Conservation (phyloP, 1,284 basidiomycete species). For the Apiotrichum veenhuisii region DNA sequence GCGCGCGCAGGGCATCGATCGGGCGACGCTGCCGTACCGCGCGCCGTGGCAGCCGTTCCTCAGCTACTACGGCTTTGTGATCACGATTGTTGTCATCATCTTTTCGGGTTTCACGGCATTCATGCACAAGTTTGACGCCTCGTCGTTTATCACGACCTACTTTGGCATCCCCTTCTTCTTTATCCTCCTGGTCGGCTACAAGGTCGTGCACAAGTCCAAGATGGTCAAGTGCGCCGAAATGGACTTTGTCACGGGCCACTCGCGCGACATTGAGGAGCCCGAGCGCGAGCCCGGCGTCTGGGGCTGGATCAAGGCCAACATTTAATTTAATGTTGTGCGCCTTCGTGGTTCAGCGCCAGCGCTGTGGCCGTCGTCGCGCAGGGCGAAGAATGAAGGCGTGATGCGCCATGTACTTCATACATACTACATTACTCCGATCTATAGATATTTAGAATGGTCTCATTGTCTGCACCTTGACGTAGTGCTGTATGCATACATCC, state of each 20-base stretch:
- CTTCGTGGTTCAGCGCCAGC: too few species aligned
- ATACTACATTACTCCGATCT: too few species aligned
- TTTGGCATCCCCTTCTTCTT: constrained; percentile 28
- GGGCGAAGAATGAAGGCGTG: too few species aligned
- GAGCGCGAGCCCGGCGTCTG: constrained; percentile 28
- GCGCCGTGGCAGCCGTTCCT: constrained; percentile 50
- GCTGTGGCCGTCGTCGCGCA: too few species aligned
- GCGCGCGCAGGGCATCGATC: constrained; percentile 61
- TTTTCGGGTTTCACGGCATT: constrained; percentile 29
- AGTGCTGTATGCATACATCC: neutral
- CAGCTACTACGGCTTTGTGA: constrained; percentile 26
- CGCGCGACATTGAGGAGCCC: constrained; percentile 1
- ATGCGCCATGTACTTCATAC: too few species aligned
- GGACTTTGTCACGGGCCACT: constrained; percentile 21
- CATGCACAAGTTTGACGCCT: constrained; percentile 28
- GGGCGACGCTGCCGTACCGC: constrained; percentile 60
- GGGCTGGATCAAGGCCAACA: constrained; percentile 21
- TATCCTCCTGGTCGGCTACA: constrained; percentile 20
- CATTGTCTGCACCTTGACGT: neutral
- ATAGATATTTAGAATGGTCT: neutral
- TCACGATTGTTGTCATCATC: constrained; percentile 26
- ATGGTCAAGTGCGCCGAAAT: constrained; percentile 9
- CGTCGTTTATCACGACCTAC: constrained; percentile 35
- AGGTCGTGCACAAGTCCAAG: constrained; percentile 6
- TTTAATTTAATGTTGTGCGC: too few species aligned